phyloP scores from a whole-genome alignment of 176 grass and related monocot genomes.

The Saccharum spontaneum region DNA sequence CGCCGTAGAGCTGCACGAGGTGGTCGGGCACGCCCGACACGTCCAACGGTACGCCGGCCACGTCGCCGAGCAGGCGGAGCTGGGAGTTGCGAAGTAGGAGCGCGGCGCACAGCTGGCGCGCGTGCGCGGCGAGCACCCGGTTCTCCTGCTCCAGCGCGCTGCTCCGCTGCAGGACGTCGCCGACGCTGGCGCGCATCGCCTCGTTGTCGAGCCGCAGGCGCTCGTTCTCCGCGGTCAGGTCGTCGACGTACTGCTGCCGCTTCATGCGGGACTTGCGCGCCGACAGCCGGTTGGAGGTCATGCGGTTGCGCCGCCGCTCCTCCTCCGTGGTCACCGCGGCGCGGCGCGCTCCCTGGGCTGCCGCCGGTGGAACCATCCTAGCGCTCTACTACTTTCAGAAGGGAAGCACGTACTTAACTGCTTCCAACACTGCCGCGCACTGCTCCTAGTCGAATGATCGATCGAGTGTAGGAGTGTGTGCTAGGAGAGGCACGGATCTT shows the following conservation, averaged over 20 bases:
- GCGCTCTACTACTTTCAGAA: neutral
- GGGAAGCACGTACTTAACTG: neutral
- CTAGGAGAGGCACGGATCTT: constrained; percentile 13
- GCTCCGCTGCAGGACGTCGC: constrained; percentile 33
- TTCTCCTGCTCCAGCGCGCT: constrained; percentile 65
- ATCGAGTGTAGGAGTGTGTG: neutral
- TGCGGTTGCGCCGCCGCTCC: constrained; percentile 73
- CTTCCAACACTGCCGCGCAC: neutral
- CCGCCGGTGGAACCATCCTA: constrained; percentile 11
- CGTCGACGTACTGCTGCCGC: constrained; percentile 59
- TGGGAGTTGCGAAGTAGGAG: constrained; percentile 53
- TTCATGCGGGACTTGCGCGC: constrained; percentile 67
- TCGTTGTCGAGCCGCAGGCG: constrained; percentile 50
- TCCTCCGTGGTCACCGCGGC: constrained; percentile 52
- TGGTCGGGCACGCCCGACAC: constrained; percentile 55
- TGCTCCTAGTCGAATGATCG: constrained; percentile 5
- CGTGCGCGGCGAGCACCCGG: constrained; percentile 38
- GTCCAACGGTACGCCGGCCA: constrained; percentile 54
- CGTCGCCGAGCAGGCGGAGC: constrained; percentile 43
- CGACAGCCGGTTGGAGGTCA: constrained; percentile 82
- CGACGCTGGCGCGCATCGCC: constrained; percentile 32
- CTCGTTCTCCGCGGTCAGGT: constrained; percentile 31
- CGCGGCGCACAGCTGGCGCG: constrained; percentile 44
- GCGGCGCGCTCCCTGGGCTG: neutral
- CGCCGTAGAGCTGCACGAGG: constrained; percentile 54